Percentiles rank a stretch among this genome's conserved stretches.
phyloP scores from a whole-genome alignment of 129 eudicot species.

The Flaveria linearis region DNA sequence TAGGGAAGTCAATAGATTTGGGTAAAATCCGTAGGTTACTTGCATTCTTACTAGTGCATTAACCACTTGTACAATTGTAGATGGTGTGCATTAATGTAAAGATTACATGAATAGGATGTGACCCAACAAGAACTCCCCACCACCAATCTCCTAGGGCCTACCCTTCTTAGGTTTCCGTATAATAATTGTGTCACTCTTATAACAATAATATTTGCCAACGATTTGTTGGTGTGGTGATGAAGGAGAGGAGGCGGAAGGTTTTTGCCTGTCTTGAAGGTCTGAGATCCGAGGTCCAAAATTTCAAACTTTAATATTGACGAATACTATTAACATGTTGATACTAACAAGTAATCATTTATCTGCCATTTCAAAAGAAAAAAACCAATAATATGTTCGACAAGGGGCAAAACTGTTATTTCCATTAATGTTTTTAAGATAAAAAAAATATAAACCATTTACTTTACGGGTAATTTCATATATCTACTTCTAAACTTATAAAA shows the following conservation, averaged over 20 bases:
- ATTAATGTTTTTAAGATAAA: not conserved
- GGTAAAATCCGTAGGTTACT: constrained; percentile 36
- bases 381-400: not conserved
- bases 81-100: constrained; percentile 26
- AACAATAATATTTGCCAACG: not conserved
- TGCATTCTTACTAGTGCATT: constrained; percentile 28
- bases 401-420: not conserved
- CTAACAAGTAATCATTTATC: no score
- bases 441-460: no score
- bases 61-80: constrained; percentile 34
- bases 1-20: constrained; percentile 38
- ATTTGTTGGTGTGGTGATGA: no score
- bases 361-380: no score
- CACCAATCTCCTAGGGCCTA: constrained; percentile 18
- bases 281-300: no score
- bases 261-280: no score
- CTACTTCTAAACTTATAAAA: no score
- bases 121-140: constrained; percentile 26
- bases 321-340: no score
- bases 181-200: not conserved
- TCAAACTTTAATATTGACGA: no score
- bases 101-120: constrained; percentile 41
- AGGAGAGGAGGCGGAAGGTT: no score
- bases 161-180: not conserved
- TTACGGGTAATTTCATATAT: no score